Base-by-base conservation (phyloP, 2,329 filamentous ascomycete species). In the Helotiales sp. region DNA sequence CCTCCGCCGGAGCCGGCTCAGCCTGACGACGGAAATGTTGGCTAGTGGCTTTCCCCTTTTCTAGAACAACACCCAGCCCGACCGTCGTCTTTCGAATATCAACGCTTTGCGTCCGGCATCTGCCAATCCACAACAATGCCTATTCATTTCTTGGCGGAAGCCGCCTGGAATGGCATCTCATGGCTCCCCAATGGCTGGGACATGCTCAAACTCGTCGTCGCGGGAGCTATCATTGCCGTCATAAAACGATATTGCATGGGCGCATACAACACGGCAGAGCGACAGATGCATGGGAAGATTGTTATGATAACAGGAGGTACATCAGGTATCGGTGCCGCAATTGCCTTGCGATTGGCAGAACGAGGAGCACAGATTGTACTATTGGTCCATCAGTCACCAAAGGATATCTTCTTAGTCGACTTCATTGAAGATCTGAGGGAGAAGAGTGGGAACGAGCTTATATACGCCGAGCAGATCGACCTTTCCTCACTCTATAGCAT, bases 381-480 rank as follows among this genome's bases (percentile, higher is more conserved):
- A 42, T 84, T 99, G 51, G 96, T 93, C 5, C 90, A 90, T 63
- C 85, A 93, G 67, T 80, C 90, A 27, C 84, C 91, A 12, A 85
- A 85, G 34, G 93, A 99, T 72, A 85, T 91, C 12, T 98, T 97
- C 74, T 83, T 98, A 9, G 87, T 90, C 68, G 95, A 99, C 68
- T 96, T 91, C 74, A 90, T 99, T 67, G 88, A 96, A 66, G 93
- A 97, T 72, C 75, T 99, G 40, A 88, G 96, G 55, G 78, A 81
- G 27, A 79, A 81, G 54, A 91, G 91, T 7, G 81, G 84, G 30
- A 98, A 98, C 75, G 81, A 93, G 58, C 81, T 99, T 69, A 91
- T 99, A 66, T 98, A 96, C 69, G 92, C 95, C 59, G 95, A 99
- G 74, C 90, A 96, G 75, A 91, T 96, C 67, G 92, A 99, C 70